Evolutionary conservation across 164 flowering plant species (phyloP).

Genomic region (Kingdonia uniflora): DNA sequence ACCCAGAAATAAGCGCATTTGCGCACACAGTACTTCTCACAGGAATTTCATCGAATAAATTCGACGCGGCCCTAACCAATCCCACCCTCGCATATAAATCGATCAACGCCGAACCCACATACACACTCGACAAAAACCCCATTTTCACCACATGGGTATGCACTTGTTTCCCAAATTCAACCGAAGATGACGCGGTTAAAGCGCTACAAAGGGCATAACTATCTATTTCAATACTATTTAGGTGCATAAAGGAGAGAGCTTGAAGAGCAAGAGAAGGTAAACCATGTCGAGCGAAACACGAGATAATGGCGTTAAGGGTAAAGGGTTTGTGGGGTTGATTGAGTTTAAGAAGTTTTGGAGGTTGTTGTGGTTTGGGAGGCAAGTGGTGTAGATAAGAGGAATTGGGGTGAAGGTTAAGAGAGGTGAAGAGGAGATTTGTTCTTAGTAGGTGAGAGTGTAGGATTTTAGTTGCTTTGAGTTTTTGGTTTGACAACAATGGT

Average conservation of each 20-base stretch:
- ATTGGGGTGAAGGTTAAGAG: constrained; percentile 21
- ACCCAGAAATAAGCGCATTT: constrained; percentile 62
- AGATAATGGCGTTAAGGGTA: constrained; percentile 41
- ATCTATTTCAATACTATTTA: constrained; percentile 32
- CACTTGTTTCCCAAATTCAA: constrained; percentile 29
- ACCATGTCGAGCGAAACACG: constrained; percentile 39
- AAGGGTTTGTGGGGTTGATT: constrained; percentile 29
- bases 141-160: constrained; percentile 39
- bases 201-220: constrained; percentile 46
- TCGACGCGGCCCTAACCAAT: constrained; percentile 26
- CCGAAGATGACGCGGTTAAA: constrained; percentile 31
- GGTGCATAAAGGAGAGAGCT: constrained; percentile 48
- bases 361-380: constrained; percentile 16
- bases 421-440: constrained; percentile 29
- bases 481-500: constrained; percentile 20
- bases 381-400: constrained; percentile 38
- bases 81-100: constrained; percentile 37
- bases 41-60: constrained; percentile 70
- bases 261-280: constrained; percentile 28
- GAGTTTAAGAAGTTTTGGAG: constrained; percentile 28
- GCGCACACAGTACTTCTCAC: constrained; percentile 55
- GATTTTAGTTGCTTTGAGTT: constrained; percentile 27
- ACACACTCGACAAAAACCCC: constrained; percentile 57
- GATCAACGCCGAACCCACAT: constrained; percentile 58
- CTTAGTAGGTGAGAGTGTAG: constrained; percentile 37